These are phyloP conservation scores for Heliosperma pusillum DNA, from an alignment of 148 eudicot genomes.

Conservation along the genomic window DNA sequence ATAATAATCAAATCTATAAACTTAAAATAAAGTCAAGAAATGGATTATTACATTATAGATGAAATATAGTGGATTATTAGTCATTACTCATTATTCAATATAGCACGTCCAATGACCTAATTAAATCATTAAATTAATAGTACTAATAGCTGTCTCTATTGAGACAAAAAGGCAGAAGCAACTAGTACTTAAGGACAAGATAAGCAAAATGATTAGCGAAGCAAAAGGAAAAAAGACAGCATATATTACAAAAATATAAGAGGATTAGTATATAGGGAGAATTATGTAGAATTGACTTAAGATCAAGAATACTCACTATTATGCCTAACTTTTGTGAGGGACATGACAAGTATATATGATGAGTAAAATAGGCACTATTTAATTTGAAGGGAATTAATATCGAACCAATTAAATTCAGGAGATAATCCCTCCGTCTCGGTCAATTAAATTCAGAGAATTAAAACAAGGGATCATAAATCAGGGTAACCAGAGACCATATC, in stretches of 20 bases:
- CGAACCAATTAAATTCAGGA: no score
- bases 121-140: no score
- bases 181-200: slow-evolving; percentile 8
- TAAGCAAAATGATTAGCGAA: slow-evolving; percentile 4
- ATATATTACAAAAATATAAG: not conserved
- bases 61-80: slow-evolving; percentile 22
- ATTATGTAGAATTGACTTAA: no score
- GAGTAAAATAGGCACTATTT: no score
- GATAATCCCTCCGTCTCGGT: no score
- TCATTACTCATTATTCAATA: slow-evolving; percentile 13
- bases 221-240: not conserved
- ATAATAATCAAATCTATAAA: not conserved
- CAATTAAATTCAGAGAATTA: no score
- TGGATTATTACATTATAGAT: not conserved
- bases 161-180: slow-evolving; percentile 12
- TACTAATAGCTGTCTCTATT: slow-evolving; percentile 7
- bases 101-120: slow-evolving; percentile 23
- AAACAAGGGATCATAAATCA: no score
- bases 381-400: no score
- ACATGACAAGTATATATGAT: no score
- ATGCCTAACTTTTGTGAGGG: no score
- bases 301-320: no score
- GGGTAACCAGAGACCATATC: no score
- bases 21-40: slow-evolving; percentile 26
- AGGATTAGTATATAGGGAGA: not conserved